Base-by-base conservation (phyloP, 2,329 filamentous ascomycete genomes). In the Dactylellina cionopaga region DNA sequence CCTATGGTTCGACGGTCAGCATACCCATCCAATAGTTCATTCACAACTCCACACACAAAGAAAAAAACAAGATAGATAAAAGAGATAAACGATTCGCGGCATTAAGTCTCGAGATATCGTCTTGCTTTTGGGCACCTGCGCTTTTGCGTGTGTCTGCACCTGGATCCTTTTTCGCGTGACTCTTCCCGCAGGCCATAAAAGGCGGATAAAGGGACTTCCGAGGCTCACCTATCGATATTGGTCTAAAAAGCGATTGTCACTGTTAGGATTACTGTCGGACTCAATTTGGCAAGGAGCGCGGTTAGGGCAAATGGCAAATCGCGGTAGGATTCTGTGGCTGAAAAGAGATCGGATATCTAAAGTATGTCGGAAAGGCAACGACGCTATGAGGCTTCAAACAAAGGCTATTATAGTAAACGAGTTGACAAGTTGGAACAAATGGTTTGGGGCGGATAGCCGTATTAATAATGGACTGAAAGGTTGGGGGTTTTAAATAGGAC, bases 161-260 rank as follows among this genome's bases (percentile, higher is more conserved):
- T 65, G 68, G 68, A 72, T 72, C 68, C 68, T 72, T 46, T 60
- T 71, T 65, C 68, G 68, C 68, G 68, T 72, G 68, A 72, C 68
- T 72, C 59, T 46, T 27, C 29, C 54, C 51, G 33, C 46, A 47
- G 51, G 37, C 41, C 25, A 41, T 17, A 25, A 22, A 44, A 55
- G 41, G 54, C 68, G 59, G 68, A 51, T 65, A 51, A 51, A 55
- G 59, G 43, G 51, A 72, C 68, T 72, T 72, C 68, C 68, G 68
- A 65, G 59, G 49, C 58, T 64, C 59, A 70, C 56, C 65, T 51
- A 37, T 64, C 33, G 43, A 58, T 63, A 39, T 51, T 31, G 43
- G 27, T 17, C 13, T 22, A 27, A 9, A 35, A 51, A 39, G 47
- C 54, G 54, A 52, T 35, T 52, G 17, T 62, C 13, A 46, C 49